Evolutionary conservation across 176 grass and related monocot species (phyloP).

Genomic region (Eremochloa ophiuroides): DNA sequence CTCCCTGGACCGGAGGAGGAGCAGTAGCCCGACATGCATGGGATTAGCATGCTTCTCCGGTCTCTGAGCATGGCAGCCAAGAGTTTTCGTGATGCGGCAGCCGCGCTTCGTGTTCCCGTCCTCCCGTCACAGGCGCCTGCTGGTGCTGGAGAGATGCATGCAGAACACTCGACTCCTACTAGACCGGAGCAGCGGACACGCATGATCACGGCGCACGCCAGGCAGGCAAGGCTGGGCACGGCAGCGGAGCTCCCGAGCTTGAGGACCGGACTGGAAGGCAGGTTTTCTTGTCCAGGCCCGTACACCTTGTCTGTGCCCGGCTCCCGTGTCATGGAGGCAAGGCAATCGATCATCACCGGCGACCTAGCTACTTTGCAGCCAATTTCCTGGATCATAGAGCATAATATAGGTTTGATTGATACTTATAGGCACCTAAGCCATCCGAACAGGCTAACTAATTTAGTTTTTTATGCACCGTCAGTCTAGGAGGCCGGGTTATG

Average conservation of each 20-base stretch:
- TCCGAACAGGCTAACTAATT: neutral
- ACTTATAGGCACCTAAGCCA: neutral
- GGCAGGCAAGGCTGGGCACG: neutral
- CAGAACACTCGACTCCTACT: neutral
- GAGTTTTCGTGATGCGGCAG: slow-evolving; percentile 18
- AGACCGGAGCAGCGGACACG: slow-evolving; percentile 20
- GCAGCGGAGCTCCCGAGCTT: slow-evolving; percentile 1
- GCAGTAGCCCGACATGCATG: slow-evolving; percentile 37
- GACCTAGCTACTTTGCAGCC: too few species aligned
- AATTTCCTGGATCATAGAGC: neutral
- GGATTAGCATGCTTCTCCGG: slow-evolving; percentile 30
- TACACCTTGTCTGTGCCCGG: neutral
- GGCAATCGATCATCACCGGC: neutral
- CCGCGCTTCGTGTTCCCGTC: slow-evolving; percentile 17
- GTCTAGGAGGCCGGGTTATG: neutral
- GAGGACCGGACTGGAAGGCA: neutral
- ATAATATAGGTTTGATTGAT: too few species aligned
- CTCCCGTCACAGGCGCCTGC: neutral
- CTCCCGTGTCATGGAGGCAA: neutral
- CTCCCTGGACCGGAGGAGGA: neutral
- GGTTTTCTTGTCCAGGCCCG: neutral
- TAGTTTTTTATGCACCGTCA: neutral
- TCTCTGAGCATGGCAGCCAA: neutral
- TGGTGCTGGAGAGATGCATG: neutral
- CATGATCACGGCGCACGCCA: slow-evolving; percentile 25